Conservation (phyloP, 345 rosid species). For the Boechera divaricarpa region DNA sequence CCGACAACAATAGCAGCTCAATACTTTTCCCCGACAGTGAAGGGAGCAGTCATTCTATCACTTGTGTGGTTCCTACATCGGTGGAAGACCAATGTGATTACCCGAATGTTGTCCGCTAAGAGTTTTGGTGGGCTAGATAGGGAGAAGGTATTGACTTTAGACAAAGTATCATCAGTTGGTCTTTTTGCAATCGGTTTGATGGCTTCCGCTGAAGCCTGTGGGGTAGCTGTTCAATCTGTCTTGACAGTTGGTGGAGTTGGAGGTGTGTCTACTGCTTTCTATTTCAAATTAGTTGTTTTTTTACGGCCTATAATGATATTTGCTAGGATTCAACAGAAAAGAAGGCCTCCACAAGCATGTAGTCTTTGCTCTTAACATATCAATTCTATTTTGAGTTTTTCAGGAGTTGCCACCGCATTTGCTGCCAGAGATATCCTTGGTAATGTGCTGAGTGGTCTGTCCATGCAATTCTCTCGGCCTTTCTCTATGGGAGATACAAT, state of each 20-base stretch:
- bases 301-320: conserved; percentile 16
- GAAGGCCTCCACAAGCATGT: conserved; percentile 9
- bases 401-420: conserved; percentile 99
- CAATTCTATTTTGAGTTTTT: conserved; percentile 3
- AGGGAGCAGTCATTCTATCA: too few species aligned
- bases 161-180: conserved; percentile 83
- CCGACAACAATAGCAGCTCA: too few species aligned
- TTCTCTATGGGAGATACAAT: conserved; percentile 95
- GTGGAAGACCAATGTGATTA: too few species aligned
- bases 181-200: conserved; percentile 72
- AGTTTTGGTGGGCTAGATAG: conserved; percentile 57
- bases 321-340: conserved; percentile 7
- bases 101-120: conserved; percentile 36
- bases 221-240: conserved; percentile 92
- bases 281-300: conserved; percentile 22
- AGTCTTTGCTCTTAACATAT: background rate
- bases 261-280: conserved; percentile 52
- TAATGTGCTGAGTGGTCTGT: conserved; percentile 88
- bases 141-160: conserved; percentile 74
- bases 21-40: too few species aligned
- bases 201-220: conserved; percentile 98
- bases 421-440: conserved; percentile 93
- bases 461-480: conserved; percentile 86
- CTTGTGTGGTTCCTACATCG: too few species aligned
- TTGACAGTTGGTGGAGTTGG: conserved; percentile 98